Percentiles rank a stretch among this genome's conserved stretches.
phyloP scores from a whole-genome alignment of 192 early-diverging fungal genomes.

The Backusella parvicylindrica region DNA sequence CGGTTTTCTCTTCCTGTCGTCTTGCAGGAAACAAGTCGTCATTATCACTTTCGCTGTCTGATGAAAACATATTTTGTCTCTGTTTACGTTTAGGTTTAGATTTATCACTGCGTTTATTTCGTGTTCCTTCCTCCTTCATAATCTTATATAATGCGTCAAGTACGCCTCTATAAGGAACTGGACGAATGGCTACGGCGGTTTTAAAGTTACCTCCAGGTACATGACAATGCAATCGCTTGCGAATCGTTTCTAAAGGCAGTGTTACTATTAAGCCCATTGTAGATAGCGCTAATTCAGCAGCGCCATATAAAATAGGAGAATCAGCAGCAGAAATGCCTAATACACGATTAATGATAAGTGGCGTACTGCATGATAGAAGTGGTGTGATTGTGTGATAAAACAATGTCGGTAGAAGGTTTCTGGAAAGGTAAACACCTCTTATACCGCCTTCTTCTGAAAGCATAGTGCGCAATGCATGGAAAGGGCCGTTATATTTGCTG shows the following conservation, averaged over 20 bases:
- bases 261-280: slow-evolving; percentile 70
- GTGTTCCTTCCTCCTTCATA: slow-evolving; percentile 66
- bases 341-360: slow-evolving; percentile 60
- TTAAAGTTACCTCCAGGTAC: slow-evolving; percentile 53
- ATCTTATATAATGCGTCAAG: slow-evolving; percentile 63
- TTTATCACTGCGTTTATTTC: neutral
- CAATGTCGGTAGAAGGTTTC: slow-evolving; percentile 71
- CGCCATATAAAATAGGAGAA: slow-evolving; percentile 53
- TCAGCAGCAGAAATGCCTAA: slow-evolving; percentile 51
- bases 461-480: slow-evolving; percentile 73
- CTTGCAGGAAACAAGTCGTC: slow-evolving; percentile 1
- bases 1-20: neutral
- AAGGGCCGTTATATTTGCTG: slow-evolving; percentile 70
- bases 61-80: slow-evolving; percentile 8
- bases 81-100: neutral
- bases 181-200: slow-evolving; percentile 59
- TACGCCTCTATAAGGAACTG: slow-evolving; percentile 66
- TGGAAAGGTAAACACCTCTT: slow-evolving; percentile 57
- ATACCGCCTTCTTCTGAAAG: slow-evolving; percentile 66
- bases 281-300: slow-evolving; percentile 60
- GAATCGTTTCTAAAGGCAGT: slow-evolving; percentile 78
- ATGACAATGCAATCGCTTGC: slow-evolving; percentile 80
- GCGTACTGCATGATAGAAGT: slow-evolving; percentile 59
- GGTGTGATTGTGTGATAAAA: slow-evolving; percentile 75
- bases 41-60: neutral